phyloP scores from a whole-genome alignment of 2,329 filamentous ascomycete genomes.

The Aspergillus ustus region DNA sequence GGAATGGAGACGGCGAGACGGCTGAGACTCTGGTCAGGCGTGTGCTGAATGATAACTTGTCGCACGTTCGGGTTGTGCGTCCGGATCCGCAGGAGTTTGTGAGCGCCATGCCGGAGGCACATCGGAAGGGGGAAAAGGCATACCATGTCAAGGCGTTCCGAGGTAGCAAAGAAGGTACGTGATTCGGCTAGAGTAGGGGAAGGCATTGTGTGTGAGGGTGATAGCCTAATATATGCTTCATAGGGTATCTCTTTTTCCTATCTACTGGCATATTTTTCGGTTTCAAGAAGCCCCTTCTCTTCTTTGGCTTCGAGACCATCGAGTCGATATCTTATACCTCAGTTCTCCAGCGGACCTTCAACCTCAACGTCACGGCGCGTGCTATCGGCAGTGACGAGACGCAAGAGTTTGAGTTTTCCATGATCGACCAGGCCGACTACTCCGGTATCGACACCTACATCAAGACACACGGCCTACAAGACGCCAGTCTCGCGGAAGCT shows the following conservation, averaged over 20 bases:
- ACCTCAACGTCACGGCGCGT: constrained; percentile 60
- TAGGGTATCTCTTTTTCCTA: constrained; percentile 68
- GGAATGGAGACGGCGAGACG: constrained; percentile 51
- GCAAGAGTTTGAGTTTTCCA: constrained; percentile 66
- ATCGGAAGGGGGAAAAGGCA: constrained; percentile 66
- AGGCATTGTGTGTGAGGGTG: neutral
- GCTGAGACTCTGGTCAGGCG: constrained; percentile 50
- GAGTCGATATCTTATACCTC: constrained; percentile 67
- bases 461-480: constrained; percentile 64
- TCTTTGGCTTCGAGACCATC: constrained; percentile 64
- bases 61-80: constrained; percentile 53
- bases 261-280: constrained; percentile 65
- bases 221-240: neutral
- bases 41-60: constrained; percentile 56
- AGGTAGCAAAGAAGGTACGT: constrained; percentile 67
- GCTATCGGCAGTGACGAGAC: constrained; percentile 43
- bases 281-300: constrained; percentile 68
- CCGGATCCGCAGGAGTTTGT: constrained; percentile 63
- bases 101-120: constrained; percentile 63
- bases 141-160: constrained; percentile 68
- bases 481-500: constrained; percentile 65
- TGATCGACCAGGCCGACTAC: constrained; percentile 69
- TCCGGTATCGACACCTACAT: constrained; percentile 66
- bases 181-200: neutral
- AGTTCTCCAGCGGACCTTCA: constrained; percentile 68